A percentile compares a stretch with the other conserved stretches of the same genome.
Evolutionary conservation across 805 yeast species (phyloP).

Genomic region (Candida sphagnicola): DNA sequence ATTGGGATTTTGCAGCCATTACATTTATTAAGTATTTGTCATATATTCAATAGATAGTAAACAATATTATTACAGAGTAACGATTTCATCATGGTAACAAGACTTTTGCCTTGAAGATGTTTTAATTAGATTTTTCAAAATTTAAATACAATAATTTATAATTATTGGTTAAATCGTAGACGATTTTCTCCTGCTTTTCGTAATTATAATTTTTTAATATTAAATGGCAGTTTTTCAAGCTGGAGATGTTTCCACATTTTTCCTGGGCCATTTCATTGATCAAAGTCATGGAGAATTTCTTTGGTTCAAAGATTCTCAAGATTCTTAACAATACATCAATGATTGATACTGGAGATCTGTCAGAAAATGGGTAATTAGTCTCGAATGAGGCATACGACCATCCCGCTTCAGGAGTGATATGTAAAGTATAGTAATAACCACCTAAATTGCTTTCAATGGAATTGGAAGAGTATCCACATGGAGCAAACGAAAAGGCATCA

Average conservation of each 20-base stretch:
- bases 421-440: conserved; percentile 69
- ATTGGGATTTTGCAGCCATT: background rate
- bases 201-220: conserved; percentile 42
- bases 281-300: conserved; percentile 57
- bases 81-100: too few species aligned
- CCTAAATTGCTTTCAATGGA: conserved; percentile 52
- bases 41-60: background rate
- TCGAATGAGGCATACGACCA: conserved; percentile 98
- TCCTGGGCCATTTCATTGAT: conserved; percentile 14
- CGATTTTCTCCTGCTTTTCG: conserved; percentile 58
- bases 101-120: background rate
- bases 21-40: background rate
- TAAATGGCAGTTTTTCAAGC: conserved; percentile 16
- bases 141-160: conserved; percentile 70
- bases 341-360: conserved; percentile 36
- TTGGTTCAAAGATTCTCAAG: conserved; percentile 66
- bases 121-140: conserved; percentile 39
- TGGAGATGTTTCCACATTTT: background rate
- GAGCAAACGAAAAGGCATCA: conserved; percentile 88
- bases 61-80: background rate
- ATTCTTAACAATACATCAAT: conserved; percentile 57
- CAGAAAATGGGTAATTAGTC: conserved; percentile 65
- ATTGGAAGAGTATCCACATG: conserved; percentile 94
- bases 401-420: conserved; percentile 89
- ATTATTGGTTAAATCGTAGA: conserved; percentile 67